Percentiles rank a stretch among this genome's conserved stretches.
Conservation (phyloP, 129 eudicot genomes). For the Escallonia rubra region DNA sequence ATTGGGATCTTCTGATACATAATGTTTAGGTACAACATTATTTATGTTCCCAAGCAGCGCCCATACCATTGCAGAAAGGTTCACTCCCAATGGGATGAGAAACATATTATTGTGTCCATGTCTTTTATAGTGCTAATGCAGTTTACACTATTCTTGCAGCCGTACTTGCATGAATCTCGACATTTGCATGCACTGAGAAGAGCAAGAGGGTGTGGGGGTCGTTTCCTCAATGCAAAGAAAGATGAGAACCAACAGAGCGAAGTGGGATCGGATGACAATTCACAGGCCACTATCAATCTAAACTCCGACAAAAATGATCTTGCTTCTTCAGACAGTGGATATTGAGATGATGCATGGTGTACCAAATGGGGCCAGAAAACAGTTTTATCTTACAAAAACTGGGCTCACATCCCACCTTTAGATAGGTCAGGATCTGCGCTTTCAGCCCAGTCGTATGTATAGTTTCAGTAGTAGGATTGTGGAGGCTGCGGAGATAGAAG, state of each 20-base stretch:
- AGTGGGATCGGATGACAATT: constrained; percentile 33
- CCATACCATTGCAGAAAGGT: no score
- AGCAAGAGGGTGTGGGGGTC: constrained; percentile 78
- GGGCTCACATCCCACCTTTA: no score
- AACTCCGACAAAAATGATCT: constrained; percentile 40
- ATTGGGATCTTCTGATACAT: no score
- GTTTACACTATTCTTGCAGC: constrained; percentile 40
- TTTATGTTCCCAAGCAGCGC: no score
- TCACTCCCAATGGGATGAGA: no score
- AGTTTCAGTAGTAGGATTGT: constrained; percentile 15
- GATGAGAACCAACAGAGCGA: constrained; percentile 59
- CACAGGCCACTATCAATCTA: constrained; percentile 56
- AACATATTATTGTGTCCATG: no score
- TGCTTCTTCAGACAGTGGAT: constrained; percentile 25
- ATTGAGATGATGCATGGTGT: background rate
- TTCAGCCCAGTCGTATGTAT: constrained; percentile 17
- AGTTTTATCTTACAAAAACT: background rate
- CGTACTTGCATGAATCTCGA: constrained; percentile 88
- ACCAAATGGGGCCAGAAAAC: background rate
- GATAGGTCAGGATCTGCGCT: background rate
- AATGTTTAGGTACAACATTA: no score
- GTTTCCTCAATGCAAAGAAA: constrained; percentile 61
- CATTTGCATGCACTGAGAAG: constrained; percentile 82
- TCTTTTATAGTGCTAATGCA: no score
- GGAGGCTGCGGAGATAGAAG: constrained; percentile 4